A percentile compares a stretch with the other conserved stretches of the same genome.
Evolutionary conservation across 176 grass and related monocot genomes (phyloP).

Genomic region (Rhynchospora breviuscula): DNA sequence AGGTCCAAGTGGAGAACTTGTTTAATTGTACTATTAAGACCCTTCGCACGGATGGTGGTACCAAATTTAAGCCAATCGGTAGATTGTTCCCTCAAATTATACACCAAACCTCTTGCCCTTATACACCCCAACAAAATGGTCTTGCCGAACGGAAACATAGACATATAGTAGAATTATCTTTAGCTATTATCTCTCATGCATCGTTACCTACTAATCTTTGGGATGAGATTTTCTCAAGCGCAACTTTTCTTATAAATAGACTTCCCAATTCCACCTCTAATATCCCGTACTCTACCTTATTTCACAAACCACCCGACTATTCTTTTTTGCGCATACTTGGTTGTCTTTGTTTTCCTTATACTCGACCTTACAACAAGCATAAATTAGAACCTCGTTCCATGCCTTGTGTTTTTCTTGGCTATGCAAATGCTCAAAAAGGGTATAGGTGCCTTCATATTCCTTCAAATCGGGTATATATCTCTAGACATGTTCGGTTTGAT

Average conservation of each 20-base stretch:
- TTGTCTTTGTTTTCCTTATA: neutral
- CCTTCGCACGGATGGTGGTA: too few relatives aligned
- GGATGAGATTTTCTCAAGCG: too few relatives aligned
- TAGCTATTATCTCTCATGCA: too few relatives aligned
- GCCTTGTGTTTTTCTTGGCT: constrained; percentile 19
- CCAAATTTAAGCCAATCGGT: too few relatives aligned
- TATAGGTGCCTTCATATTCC: neutral
- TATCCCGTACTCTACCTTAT: neutral
- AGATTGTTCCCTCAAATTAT: too few relatives aligned
- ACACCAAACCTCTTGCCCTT: too few relatives aligned
- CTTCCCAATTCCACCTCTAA: neutral
- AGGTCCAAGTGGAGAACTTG: too few relatives aligned
- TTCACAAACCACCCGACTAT: neutral
- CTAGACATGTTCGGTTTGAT: constrained; percentile 2
- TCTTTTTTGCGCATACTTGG: neutral
- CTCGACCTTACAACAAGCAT: neutral
- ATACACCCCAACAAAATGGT: too few relatives aligned
- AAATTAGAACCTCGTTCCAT: neutral
- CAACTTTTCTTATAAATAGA: too few relatives aligned
- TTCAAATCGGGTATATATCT: neutral
- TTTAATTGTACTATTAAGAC: too few relatives aligned
- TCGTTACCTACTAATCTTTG: too few relatives aligned
- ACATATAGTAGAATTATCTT: neutral
- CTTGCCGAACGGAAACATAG: too few relatives aligned
- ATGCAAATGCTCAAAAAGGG: neutral